Evolutionary conservation across 139 green algal genomes (phyloP).

Genomic region (Coelastrella sp.): DNA sequence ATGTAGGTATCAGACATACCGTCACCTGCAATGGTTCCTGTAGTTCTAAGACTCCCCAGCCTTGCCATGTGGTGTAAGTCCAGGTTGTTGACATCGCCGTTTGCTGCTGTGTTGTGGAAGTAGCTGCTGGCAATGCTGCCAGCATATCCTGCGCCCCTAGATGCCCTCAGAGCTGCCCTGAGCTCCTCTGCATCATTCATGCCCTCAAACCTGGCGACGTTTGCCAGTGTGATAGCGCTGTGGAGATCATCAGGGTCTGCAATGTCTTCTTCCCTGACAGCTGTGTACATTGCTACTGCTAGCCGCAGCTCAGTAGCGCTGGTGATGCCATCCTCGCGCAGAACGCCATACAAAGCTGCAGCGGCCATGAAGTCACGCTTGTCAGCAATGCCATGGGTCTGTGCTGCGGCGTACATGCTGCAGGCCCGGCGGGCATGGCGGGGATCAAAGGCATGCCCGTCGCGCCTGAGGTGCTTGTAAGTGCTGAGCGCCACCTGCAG

Average conservation of each 20-base stretch:
- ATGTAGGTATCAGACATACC: not conserved
- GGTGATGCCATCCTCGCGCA: slow-evolving; percentile 44
- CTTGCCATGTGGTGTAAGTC: too few species aligned
- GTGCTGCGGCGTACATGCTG: slow-evolving; percentile 42
- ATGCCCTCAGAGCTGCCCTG: not conserved
- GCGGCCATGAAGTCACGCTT: slow-evolving; percentile 51
- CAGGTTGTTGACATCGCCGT: not conserved
- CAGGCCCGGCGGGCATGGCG: slow-evolving; percentile 13
- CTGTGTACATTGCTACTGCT: slow-evolving; percentile 33
- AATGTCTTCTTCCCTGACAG: slow-evolving; percentile 42
- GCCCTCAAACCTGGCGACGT: slow-evolving; percentile 20
- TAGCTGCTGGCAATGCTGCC: not conserved
- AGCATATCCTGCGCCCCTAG: not conserved
- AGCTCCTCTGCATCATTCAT: slow-evolving; percentile 16
- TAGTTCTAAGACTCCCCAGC: not conserved
- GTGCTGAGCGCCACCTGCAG: slow-evolving; percentile 25
- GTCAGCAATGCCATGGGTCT: slow-evolving; percentile 18
- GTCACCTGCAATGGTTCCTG: not conserved
- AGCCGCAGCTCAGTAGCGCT: slow-evolving; percentile 18
- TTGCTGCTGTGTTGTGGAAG: not conserved
- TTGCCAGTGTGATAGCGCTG: slow-evolving; percentile 16
- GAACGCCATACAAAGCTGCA: slow-evolving; percentile 41
- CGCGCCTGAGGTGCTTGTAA: slow-evolving; percentile 20
- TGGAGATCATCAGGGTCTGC: slow-evolving; percentile 33
- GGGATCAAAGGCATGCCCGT: slow-evolving; percentile 28